These are phyloP conservation scores for Avena atlantica DNA, from an alignment of 176 grass and related monocot genomes.

Conservation along the genomic window DNA sequence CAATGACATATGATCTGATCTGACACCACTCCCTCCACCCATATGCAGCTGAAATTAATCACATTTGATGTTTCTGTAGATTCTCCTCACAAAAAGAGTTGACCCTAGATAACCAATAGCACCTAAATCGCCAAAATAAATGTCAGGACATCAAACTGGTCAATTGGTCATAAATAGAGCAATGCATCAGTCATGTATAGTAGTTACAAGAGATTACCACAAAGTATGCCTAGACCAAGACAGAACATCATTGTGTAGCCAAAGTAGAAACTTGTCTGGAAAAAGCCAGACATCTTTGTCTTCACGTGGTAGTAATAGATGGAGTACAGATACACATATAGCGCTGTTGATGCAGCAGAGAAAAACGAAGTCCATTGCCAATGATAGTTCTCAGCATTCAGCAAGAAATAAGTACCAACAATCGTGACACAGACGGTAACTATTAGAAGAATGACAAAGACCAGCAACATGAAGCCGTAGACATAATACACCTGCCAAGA, in stretches of 20 bases:
- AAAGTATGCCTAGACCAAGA: slow-evolving; percentile 79
- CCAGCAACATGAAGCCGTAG: slow-evolving; percentile 88
- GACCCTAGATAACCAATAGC: slow-evolving; percentile 76
- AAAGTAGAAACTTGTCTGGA: slow-evolving; percentile 92
- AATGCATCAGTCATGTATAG: not conserved
- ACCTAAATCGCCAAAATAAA: slow-evolving; percentile 48
- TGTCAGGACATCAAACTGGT: not conserved
- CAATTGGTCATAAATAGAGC: not conserved
- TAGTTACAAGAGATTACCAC: slow-evolving; percentile 51
- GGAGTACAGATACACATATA: slow-evolving; percentile 83
- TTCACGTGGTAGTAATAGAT: slow-evolving; percentile 84
- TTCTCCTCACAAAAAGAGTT: slow-evolving; percentile 78
- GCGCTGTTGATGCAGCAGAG: slow-evolving; percentile 76
- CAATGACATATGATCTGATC: slow-evolving; percentile 23
- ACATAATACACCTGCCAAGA: slow-evolving; percentile 83
- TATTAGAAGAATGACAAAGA: slow-evolving; percentile 83
- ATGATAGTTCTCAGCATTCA: slow-evolving; percentile 85
- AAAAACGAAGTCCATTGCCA: slow-evolving; percentile 89
- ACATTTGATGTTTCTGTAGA: slow-evolving; percentile 83
- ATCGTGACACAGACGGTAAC: slow-evolving; percentile 83
- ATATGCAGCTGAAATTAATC: slow-evolving; percentile 44
- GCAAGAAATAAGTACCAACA: slow-evolving; percentile 89
- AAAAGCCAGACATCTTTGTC: slow-evolving; percentile 93
- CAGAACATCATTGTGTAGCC: slow-evolving; percentile 93
- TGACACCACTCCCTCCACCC: not conserved